A percentile compares a stretch with the other conserved stretches of the same genome.
Evolutionary conservation across 805 yeast genomes (phyloP).

Genomic region (Clavispora phyllophila): DNA sequence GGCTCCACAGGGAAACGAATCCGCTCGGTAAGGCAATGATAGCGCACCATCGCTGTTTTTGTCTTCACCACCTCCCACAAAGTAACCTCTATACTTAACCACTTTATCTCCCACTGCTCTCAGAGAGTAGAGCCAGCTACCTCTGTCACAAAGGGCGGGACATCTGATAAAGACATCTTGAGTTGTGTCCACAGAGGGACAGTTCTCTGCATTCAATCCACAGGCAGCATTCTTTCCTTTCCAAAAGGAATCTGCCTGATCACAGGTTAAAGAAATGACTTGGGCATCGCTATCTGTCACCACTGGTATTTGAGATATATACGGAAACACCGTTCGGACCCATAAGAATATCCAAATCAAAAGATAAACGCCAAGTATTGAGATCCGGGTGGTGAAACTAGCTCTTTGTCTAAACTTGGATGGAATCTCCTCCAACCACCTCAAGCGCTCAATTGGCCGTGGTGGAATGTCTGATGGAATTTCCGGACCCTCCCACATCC

Average conservation of each 20-base stretch:
- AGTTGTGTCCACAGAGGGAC: conserved; percentile 39
- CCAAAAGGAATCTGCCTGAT: conserved; percentile 52
- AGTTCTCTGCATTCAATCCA: conserved; percentile 64
- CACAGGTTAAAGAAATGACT: conserved; percentile 47
- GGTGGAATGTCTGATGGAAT: conserved; percentile 47
- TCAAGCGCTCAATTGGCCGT: conserved; percentile 19
- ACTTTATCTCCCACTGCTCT: conserved; percentile 66
- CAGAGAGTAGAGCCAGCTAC: conserved; percentile 70
- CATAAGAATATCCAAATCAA: conserved; percentile 42
- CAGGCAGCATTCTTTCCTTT: conserved; percentile 69
- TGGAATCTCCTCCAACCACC: conserved; percentile 43
- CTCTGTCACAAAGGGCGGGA: conserved; percentile 82
- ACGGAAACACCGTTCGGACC: conserved; percentile 39
- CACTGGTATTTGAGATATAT: conserved; percentile 39
- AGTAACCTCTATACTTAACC: conserved; percentile 65
- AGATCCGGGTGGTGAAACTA: conserved; percentile 21
- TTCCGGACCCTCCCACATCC: conserved; percentile 55
- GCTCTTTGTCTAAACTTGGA: conserved; percentile 23
- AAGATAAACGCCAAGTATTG: conserved; percentile 35
- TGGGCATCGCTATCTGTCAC: conserved; percentile 6
- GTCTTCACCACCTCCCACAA: conserved; percentile 68
- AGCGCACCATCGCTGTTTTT: conserved; percentile 20
- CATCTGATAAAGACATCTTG: conserved; percentile 62
- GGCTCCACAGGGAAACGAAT: conserved; percentile 85
- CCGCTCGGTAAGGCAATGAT: conserved; percentile 73